phyloP scores from a whole-genome alignment of 2,329 filamentous ascomycete genomes.

The Pseudocercospora fuligena region DNA sequence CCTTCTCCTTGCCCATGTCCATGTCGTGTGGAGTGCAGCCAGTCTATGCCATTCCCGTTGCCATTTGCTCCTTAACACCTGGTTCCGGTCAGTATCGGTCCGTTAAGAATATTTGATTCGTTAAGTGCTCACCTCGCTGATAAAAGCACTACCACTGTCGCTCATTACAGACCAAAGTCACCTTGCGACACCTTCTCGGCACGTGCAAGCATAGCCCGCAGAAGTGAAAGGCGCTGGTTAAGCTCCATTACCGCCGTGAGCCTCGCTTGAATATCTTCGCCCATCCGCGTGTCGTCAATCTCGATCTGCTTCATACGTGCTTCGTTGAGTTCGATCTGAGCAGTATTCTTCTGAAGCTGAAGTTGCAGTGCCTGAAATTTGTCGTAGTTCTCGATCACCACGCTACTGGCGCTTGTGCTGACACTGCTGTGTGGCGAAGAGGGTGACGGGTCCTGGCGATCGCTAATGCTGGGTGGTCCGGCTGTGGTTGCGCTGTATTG shows the following conservation, averaged over 20 bases:
- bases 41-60: neutral
- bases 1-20: neutral
- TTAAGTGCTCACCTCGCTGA: neutral
- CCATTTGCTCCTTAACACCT: slow-evolving; percentile 4
- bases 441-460: slow-evolving; percentile 15
- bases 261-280: slow-evolving; percentile 17
- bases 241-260: slow-evolving; percentile 25
- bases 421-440: slow-evolving; percentile 24
- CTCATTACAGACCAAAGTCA: slow-evolving; percentile 19
- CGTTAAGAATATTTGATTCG: too few species aligned
- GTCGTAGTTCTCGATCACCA: slow-evolving; percentile 20
- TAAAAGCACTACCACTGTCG: neutral
- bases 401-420: slow-evolving; percentile 20
- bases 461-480: slow-evolving; percentile 15
- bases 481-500: slow-evolving; percentile 18
- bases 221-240: slow-evolving; percentile 23
- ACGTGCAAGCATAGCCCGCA: slow-evolving; percentile 23
- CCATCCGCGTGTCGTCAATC: slow-evolving; percentile 17
- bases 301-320: slow-evolving; percentile 26
- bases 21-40: too few species aligned
- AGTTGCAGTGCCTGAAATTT: slow-evolving; percentile 25
- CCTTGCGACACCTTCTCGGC: slow-evolving; percentile 23
- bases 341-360: slow-evolving; percentile 27
- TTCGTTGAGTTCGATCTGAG: slow-evolving; percentile 29
- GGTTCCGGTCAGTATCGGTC: neutral